Percentiles rank a stretch among this genome's conserved stretches.
phyloP scores from a whole-genome alignment of 2,329 filamentous ascomycete species.

The Talaromyces albobiverticillius region DNA sequence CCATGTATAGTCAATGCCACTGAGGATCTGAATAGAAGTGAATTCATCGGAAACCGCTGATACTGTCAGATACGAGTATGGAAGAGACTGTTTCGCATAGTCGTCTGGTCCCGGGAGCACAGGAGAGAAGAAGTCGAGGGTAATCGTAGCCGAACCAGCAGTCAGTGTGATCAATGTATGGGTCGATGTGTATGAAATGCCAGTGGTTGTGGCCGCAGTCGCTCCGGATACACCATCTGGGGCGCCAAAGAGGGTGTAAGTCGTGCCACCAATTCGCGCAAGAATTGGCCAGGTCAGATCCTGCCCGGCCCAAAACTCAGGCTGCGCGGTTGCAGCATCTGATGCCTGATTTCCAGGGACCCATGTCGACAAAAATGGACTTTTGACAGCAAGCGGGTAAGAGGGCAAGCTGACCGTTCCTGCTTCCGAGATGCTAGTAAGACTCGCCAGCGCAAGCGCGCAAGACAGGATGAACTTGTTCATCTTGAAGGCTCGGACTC shows the following conservation, averaged over 20 bases:
- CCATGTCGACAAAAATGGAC: conserved; percentile 45
- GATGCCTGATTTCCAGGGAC: conserved; percentile 39
- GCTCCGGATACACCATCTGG: conserved; percentile 25
- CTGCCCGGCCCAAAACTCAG: conserved; percentile 45
- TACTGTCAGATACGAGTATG: conserved; percentile 45
- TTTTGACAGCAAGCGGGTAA: conserved; percentile 44
- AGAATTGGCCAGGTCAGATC: conserved; percentile 42
- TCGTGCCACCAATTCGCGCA: conserved; percentile 38
- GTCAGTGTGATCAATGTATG: conserved; percentile 40
- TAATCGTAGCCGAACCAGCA: conserved; percentile 34
- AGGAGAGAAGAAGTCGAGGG: conserved; percentile 45
- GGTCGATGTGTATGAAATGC: conserved; percentile 41
- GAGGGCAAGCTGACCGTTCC: conserved; percentile 27
- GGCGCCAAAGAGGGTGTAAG: conserved; percentile 43
- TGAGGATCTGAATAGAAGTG: conserved; percentile 39
- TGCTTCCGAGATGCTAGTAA: neutral
- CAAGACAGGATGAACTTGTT: neutral
- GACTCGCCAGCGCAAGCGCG: neutral
- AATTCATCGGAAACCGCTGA: conserved; percentile 23
- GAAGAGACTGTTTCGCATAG: conserved; percentile 43
- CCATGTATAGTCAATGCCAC: conserved; percentile 45
- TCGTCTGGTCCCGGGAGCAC: conserved; percentile 37
- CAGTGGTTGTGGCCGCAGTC: conserved; percentile 31
- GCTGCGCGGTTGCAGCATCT: conserved; percentile 34
- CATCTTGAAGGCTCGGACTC: neutral